A percentile compares a stretch with the other conserved stretches of the same genome.
Conservation (phyloP, 176 grass and related monocot genomes). For the Guadua angustifolia region DNA sequence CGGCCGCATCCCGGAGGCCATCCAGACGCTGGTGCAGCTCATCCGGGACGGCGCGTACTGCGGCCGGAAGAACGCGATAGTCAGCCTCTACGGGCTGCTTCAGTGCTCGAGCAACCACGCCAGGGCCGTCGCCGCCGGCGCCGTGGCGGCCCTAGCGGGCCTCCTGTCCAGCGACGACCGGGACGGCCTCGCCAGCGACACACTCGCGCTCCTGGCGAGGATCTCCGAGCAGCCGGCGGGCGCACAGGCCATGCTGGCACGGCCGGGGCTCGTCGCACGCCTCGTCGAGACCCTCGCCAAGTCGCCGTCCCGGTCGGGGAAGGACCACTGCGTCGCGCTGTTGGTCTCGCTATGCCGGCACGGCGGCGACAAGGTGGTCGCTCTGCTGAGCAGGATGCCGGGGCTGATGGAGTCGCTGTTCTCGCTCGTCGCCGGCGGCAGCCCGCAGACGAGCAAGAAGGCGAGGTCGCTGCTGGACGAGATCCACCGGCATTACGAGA, state of each 20-base stretch:
- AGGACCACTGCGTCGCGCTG: conserved; percentile 67
- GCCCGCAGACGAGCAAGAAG: conserved; percentile 57
- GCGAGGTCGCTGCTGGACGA: conserved; percentile 66
- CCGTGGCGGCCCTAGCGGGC: conserved; percentile 45
- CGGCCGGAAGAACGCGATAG: conserved; percentile 69
- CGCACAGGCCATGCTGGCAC: conserved; percentile 49
- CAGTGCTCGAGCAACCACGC: conserved; percentile 51
- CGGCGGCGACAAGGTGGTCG: conserved; percentile 62
- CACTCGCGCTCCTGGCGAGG: conserved; percentile 65
- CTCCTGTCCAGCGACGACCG: conserved; percentile 43
- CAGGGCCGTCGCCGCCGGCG: conserved; percentile 58
- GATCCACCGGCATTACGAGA: conserved; percentile 63
- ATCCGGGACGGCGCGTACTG: conserved; percentile 56
- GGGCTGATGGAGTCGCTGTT: conserved; percentile 62
- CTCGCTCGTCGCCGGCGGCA: conserved; percentile 61
- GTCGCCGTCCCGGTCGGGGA: conserved; percentile 47
- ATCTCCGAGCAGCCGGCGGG: conserved; percentile 58
- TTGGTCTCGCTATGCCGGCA: conserved; percentile 60
- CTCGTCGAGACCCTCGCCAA: conserved; percentile 58
- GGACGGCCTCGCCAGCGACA: conserved; percentile 54
- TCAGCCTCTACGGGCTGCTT: conserved; percentile 69
- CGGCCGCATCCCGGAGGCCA: conserved; percentile 64
- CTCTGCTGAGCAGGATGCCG: conserved; percentile 60
- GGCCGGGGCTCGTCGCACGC: conserved; percentile 33
- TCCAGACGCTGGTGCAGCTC: conserved; percentile 71